phyloP scores from a whole-genome alignment of 2,329 filamentous ascomycete species.

The Mycosphaerella arachidis region DNA sequence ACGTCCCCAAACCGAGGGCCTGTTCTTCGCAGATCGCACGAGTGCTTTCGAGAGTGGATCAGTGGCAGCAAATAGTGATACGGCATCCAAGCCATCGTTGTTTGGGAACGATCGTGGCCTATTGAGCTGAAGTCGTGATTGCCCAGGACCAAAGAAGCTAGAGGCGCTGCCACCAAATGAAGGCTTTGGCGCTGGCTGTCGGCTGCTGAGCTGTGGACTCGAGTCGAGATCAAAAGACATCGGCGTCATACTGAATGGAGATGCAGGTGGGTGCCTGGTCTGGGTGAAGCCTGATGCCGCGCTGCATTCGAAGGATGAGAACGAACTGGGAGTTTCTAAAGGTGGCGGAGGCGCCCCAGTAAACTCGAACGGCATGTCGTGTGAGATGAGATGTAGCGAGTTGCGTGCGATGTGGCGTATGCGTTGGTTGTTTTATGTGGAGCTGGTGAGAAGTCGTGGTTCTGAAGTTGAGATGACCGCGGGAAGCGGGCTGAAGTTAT shows the following conservation, averaged over 20 bases:
- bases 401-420: not conserved
- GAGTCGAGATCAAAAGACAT: not conserved
- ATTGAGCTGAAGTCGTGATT: not conserved
- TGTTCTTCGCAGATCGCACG: not conserved
- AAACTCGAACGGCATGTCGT: slow-evolving; percentile 19
- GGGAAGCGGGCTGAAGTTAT: not conserved
- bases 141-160: too few relatives aligned
- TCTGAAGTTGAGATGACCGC: not conserved
- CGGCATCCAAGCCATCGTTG: not conserved
- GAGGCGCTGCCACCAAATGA: too few relatives aligned
- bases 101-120: not conserved
- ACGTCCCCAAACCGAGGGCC: slow-evolving; percentile 1
- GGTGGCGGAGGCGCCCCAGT: slow-evolving; percentile 10
- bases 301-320: slow-evolving; percentile 1
- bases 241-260: not conserved
- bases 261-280: not conserved
- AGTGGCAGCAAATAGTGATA: not conserved
- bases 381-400: not conserved
- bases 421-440: not conserved
- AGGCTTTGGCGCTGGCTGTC: too few relatives aligned
- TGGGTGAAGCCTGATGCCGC: not conserved
- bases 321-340: slow-evolving; percentile 1
- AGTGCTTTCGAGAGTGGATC: slow-evolving; percentile 2
- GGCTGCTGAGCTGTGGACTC: not conserved
- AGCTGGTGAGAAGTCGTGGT: not conserved